phyloP scores from a whole-genome alignment of 306 rosid species.

The Cucurbita pepo region DNA sequence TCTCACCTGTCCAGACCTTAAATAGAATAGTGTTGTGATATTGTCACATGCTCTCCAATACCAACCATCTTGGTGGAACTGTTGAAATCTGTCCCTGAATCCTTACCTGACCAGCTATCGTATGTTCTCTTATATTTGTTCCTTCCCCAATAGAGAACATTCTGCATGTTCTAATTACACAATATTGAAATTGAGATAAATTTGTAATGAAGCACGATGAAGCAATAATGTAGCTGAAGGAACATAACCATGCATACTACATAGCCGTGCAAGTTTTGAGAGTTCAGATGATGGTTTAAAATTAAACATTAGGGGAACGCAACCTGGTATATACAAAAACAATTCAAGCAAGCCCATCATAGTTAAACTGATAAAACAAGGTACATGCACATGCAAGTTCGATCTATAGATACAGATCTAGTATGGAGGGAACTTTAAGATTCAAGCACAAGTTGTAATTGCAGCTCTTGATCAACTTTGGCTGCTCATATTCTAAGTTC shows the following conservation, averaged over 20 bases:
- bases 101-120: slow-evolving; percentile 64
- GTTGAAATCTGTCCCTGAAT: slow-evolving; percentile 34
- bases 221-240: not conserved
- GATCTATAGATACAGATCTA: not conserved
- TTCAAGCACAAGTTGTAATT: not conserved
- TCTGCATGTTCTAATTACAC: slow-evolving; percentile 48
- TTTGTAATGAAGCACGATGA: not conserved
- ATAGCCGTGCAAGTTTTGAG: not conserved
- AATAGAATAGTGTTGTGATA: slow-evolving; percentile 75
- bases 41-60: slow-evolving; percentile 43
- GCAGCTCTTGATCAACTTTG: not conserved
- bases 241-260: not conserved
- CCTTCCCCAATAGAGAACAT: slow-evolving; percentile 82
- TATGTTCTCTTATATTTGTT: slow-evolving; percentile 44
- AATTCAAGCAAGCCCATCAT: not conserved
- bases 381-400: not conserved
- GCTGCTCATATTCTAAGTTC: not conserved
- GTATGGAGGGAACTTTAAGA: not conserved
- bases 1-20: slow-evolving; percentile 79
- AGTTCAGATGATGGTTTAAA: not conserved
- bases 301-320: not conserved
- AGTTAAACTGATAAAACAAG: not conserved
- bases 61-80: slow-evolving; percentile 83
- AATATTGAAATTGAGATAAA: not conserved
- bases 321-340: not conserved